phyloP scores from a whole-genome alignment of 2,329 filamentous ascomycete species.

The Fusarium begoniae region DNA sequence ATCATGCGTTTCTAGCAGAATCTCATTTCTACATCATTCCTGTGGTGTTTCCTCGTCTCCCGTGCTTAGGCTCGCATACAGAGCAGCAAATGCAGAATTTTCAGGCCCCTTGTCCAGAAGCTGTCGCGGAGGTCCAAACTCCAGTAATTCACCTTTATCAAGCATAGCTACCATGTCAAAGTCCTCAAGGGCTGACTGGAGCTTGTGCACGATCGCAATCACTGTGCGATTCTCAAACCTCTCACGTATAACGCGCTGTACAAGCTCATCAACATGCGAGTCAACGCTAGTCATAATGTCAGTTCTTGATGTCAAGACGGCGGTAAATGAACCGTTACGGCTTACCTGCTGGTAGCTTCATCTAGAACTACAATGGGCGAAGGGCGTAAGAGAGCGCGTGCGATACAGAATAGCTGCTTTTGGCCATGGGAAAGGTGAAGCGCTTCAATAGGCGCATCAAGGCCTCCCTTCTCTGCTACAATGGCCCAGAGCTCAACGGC shows the following conservation, averaged over 20 bases:
- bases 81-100: slow-evolving; percentile 19
- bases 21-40: not conserved
- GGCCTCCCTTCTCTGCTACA: slow-evolving; percentile 49
- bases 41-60: not conserved
- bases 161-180: slow-evolving; percentile 36
- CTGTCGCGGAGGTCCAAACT: slow-evolving; percentile 32
- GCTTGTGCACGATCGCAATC: slow-evolving; percentile 41
- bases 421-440: slow-evolving; percentile 57
- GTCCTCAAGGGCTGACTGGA: slow-evolving; percentile 32
- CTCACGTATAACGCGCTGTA: slow-evolving; percentile 22
- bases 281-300: slow-evolving; percentile 20
- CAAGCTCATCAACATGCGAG: slow-evolving; percentile 25
- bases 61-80: slow-evolving; percentile 6
- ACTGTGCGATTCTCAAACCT: slow-evolving; percentile 39
- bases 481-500: slow-evolving; percentile 56
- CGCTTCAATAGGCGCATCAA: slow-evolving; percentile 47
- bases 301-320: not conserved
- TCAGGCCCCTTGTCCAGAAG: slow-evolving; percentile 12
- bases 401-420: slow-evolving; percentile 59
- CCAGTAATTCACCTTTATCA: slow-evolving; percentile 32
- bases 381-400: slow-evolving; percentile 53
- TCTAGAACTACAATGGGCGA: slow-evolving; percentile 54
- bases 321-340: accelerated
- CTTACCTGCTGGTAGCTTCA: slow-evolving; percentile 53
- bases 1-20: not conserved